These are phyloP conservation scores for Dactylonectria macrodidyma DNA, from an alignment of 2,329 filamentous ascomycete genomes.

Conservation along the genomic window DNA sequence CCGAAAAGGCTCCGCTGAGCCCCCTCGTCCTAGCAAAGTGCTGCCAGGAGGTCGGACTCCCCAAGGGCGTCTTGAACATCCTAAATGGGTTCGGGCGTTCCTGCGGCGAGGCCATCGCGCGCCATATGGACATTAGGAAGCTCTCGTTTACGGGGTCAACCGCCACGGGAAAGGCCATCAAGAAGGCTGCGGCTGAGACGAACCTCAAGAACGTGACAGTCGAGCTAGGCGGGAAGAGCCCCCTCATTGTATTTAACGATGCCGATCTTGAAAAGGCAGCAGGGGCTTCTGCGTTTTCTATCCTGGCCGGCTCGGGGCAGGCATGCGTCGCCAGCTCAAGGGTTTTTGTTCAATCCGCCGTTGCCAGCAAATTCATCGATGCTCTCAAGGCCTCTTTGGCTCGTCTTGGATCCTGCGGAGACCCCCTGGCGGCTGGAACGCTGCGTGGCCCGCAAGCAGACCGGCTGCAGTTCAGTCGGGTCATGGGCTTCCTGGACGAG, in stretches of 20 bases:
- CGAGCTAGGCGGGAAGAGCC: constrained; percentile 81
- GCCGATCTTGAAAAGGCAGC: constrained; percentile 45
- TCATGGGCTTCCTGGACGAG: not conserved
- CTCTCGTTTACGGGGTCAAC: constrained; percentile 62
- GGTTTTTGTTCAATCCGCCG: not conserved
- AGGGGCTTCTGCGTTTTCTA: not conserved
- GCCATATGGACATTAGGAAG: constrained; percentile 15
- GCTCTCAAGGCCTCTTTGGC: not conserved
- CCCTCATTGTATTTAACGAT: constrained; percentile 76
- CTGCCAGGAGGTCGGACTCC: constrained; percentile 81
- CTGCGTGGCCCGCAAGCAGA: not conserved
- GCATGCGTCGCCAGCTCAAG: constrained; percentile 2
- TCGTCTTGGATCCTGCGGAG: not conserved
- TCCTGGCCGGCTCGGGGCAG: constrained; percentile 5
- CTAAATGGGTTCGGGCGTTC: constrained; percentile 51
- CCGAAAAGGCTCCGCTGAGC: constrained; percentile 79
- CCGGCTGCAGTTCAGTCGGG: not conserved
- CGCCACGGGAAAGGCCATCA: not conserved
- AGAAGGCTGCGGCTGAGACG: constrained; percentile 69
- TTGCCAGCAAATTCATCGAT: not conserved
- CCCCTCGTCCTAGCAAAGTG: constrained; percentile 73
- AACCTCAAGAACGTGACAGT: constrained; percentile 84
- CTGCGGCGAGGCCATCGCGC: not conserved
- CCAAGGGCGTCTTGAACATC: constrained; percentile 79
- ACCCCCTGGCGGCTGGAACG: not conserved